Evolutionary conservation across 768 basidiomycete species (phyloP).

Genomic region (Cubamyces lactineus): DNA sequence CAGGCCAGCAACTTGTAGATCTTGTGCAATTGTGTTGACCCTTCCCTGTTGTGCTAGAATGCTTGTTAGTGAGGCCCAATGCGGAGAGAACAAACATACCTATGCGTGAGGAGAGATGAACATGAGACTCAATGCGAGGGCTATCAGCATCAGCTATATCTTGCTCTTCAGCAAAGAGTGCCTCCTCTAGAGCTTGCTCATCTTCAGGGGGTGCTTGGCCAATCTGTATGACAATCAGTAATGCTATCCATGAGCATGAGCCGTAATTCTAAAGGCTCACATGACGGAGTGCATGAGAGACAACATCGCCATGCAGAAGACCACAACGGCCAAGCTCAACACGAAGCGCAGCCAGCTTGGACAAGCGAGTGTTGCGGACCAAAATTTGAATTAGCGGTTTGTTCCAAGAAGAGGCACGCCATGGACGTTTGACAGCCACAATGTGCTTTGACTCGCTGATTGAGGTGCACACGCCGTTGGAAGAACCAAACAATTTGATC

Average conservation of each 20-base stretch:
- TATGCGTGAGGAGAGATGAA: not conserved
- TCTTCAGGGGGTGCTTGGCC: not conserved
- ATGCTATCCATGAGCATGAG: not conserved
- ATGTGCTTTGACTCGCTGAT: conserved; percentile 23
- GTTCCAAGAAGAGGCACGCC: conserved; percentile 25
- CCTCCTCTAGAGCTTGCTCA: not conserved
- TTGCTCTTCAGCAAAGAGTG: not conserved
- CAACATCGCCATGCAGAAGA: conserved; percentile 14
- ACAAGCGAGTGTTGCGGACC: conserved; percentile 16
- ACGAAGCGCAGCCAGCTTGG: conserved; percentile 13
- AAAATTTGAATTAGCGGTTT: conserved; percentile 30
- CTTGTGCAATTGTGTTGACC: not conserved
- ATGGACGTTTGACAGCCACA: conserved; percentile 30
- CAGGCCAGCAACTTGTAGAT: not conserved
- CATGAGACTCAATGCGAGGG: not conserved
- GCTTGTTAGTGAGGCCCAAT: not conserved
- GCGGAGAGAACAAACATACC: not conserved
- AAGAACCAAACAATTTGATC: conserved; percentile 31
- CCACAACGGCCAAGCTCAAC: conserved; percentile 14
- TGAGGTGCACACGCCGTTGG: conserved; percentile 27
- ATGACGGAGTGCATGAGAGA: not conserved
- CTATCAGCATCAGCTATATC: not conserved
- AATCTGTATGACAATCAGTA: not conserved
- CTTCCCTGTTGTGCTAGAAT: not conserved
- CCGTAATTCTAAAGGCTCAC: not conserved